Evolutionary conservation across 139 green algal species (phyloP).

Genomic region (Astrephomene gubernaculifera): DNA sequence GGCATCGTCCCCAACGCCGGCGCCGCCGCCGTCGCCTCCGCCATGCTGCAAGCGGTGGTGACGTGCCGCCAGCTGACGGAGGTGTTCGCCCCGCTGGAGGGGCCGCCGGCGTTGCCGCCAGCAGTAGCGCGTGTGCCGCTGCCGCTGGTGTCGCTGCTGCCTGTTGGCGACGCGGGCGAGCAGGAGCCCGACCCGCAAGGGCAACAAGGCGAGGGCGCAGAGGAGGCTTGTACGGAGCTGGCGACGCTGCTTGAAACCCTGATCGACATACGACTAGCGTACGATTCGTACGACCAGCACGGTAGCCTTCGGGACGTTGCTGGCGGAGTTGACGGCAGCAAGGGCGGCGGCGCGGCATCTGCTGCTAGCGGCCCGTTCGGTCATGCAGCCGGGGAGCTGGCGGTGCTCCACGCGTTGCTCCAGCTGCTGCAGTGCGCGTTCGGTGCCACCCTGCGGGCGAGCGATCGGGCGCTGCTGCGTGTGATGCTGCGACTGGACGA

Average conservation of each 20-base stretch:
- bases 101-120: constrained; percentile 45
- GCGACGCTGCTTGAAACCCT: constrained; percentile 69
- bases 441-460: constrained; percentile 54
- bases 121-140: constrained; percentile 15
- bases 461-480: constrained; percentile 67
- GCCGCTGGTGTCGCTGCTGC: constrained; percentile 38
- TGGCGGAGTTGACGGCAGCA: background rate
- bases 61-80: background rate
- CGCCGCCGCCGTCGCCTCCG: background rate
- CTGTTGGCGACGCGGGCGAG: background rate
- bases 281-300: constrained; percentile 14
- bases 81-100: constrained; percentile 16
- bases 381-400: background rate
- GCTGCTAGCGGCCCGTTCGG: background rate
- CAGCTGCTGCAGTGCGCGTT: constrained; percentile 69
- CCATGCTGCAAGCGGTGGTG: constrained; percentile 5
- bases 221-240: constrained; percentile 54
- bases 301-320: background rate
- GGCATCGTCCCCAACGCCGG: background rate
- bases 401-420: constrained; percentile 55
- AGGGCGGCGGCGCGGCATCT: background rate
- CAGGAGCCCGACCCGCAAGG: constrained; percentile 15
- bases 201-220: constrained; percentile 10
- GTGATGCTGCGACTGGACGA: constrained; percentile 66
- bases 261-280: constrained; percentile 61